Evolutionary conservation across 805 yeast species (phyloP), one percentile per base, ranked within the genome.

Genomic region (Lachancea cidri): DNA sequence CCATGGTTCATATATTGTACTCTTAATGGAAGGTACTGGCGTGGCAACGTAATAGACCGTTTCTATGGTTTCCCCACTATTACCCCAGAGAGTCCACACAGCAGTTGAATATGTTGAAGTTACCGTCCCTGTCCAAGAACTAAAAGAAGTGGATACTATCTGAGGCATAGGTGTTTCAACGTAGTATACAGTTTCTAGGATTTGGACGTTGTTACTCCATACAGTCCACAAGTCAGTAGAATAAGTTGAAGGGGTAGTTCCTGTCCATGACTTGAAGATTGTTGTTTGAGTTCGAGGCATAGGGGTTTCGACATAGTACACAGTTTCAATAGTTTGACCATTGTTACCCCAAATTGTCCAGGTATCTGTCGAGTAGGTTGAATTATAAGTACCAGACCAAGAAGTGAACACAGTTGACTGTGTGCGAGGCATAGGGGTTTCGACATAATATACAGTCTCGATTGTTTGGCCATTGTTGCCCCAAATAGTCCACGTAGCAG

Each of bases 271-370:
- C 9, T 14, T 30, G 27, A 13, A 29, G n/a, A 37, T 20, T 16
- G 35, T 15, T 14, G 35, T 32, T 16, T 7, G 5, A 32, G n/a
- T 17, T 17, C 29, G 4, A 13, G 14, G 34, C 16, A 38, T 25
- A n/a, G 52, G 50, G 17, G 50, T 48, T 5, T 47, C 48, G 11
- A 46, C 50, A 29, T 35, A 46, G 27, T 46, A 48, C 9, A 46
- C 34, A 14, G 45, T 42, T 17, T 38, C 41, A 15, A 22, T 19
- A 15, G 35, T 38, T 15, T 18, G 35, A 14, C 41, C 41, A 29
- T 38, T 35, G 3, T 32, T 19, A 2, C 41, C 35, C 8, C 35
- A 30, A 31, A 38, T 29, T 4, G 45, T 44, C 3, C 34, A 34
- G 5, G 20, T n/a, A 4, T 33, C 29, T 1, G 50, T 43, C 4